Evolutionary conservation across 495 filamentous ascomycete genomes (phyloP).

Genomic region (Aspergillus olivimuriae): DNA sequence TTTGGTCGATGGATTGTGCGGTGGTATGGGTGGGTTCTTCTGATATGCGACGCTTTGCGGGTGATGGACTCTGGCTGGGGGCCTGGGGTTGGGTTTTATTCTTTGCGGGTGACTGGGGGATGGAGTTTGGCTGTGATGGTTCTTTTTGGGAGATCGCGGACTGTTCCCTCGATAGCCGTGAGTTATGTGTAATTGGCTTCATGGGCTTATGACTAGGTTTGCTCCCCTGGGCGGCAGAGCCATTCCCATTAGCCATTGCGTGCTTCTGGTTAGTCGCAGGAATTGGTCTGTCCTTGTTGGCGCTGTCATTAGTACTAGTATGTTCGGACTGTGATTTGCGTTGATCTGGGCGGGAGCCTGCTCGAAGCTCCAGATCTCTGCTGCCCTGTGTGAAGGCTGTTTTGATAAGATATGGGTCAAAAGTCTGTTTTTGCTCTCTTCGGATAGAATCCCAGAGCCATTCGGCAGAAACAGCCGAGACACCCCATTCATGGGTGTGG

Average conservation of each 20-base stretch:
- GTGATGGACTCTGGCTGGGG: not conserved
- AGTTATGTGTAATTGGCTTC: not conserved
- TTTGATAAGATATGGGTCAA: constrained; percentile 39
- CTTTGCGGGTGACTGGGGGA: constrained; percentile 2
- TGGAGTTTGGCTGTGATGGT: constrained; percentile 11
- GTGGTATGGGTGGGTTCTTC: constrained; percentile 11
- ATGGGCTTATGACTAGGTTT: not conserved
- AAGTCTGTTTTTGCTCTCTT: constrained; percentile 44
- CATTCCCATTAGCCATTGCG: constrained; percentile 9
- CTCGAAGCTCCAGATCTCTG: constrained; percentile 17
- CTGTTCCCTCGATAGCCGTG: constrained; percentile 12
- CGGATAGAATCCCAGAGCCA: constrained; percentile 85
- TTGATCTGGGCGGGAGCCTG: constrained; percentile 12
- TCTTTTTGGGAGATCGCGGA: constrained; percentile 20
- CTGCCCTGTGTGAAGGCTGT: constrained; percentile 22
- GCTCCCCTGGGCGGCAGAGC: not conserved
- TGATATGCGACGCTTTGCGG: constrained; percentile 13
- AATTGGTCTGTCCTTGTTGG: constrained; percentile 5
- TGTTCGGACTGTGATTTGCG: constrained; percentile 1
- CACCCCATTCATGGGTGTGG: constrained; percentile 62
- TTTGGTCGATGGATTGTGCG: constrained; percentile 28
- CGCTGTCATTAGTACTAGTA: not conserved
- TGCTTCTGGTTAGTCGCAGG: constrained; percentile 20
- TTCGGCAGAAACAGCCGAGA: constrained; percentile 68
- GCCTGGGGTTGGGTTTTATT: not conserved